A percentile compares a stretch with the other conserved stretches of the same genome.
Conservation (phyloP, 441 rosid genomes). For the Raphanus hybrid region DNA sequence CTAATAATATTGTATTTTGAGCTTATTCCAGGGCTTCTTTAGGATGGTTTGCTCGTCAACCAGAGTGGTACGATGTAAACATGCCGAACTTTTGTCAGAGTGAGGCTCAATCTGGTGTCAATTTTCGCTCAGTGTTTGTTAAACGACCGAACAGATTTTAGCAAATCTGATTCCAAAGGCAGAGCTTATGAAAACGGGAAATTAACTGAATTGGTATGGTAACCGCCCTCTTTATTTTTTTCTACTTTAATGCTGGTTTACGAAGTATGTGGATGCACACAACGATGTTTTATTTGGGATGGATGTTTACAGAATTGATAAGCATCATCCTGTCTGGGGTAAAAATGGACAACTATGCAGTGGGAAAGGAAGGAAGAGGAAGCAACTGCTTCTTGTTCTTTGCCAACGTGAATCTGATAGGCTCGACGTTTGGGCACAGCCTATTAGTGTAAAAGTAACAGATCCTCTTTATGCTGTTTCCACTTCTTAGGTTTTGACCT, state of each 20-base stretch:
- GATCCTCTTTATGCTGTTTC: slow-evolving; percentile 59
- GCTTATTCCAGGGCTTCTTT: slow-evolving; percentile 69
- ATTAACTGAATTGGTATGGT: slow-evolving; percentile 56
- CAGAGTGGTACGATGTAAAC: slow-evolving; percentile 74
- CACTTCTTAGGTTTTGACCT: slow-evolving; percentile 8
- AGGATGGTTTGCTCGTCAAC: slow-evolving; percentile 94
- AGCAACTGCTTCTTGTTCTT: slow-evolving; percentile 82
- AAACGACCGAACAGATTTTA: slow-evolving; percentile 55
- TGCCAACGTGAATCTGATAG: slow-evolving; percentile 93
- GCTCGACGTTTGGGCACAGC: slow-evolving; percentile 97
- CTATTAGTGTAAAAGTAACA: slow-evolving; percentile 64
- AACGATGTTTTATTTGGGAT: slow-evolving; percentile 28
- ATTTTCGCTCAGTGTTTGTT: slow-evolving; percentile 66
- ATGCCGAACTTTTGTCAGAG: slow-evolving; percentile 62
- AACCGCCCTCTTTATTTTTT: slow-evolving; percentile 23
- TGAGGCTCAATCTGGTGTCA: slow-evolving; percentile 83
- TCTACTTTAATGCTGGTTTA: neutral
- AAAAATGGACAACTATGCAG: slow-evolving; percentile 68
- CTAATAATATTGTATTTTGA: slow-evolving; percentile 26
- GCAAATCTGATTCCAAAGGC: slow-evolving; percentile 60
- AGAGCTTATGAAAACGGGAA: slow-evolving; percentile 52
- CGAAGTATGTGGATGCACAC: neutral
- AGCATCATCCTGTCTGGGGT: slow-evolving; percentile 90
- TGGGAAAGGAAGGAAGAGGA: slow-evolving; percentile 82
- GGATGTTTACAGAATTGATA: slow-evolving; percentile 60